Percentiles rank a stretch among this genome's conserved stretches.
Conservation (phyloP, 208 protist species). For the Acanthamoeba royreba region DNA sequence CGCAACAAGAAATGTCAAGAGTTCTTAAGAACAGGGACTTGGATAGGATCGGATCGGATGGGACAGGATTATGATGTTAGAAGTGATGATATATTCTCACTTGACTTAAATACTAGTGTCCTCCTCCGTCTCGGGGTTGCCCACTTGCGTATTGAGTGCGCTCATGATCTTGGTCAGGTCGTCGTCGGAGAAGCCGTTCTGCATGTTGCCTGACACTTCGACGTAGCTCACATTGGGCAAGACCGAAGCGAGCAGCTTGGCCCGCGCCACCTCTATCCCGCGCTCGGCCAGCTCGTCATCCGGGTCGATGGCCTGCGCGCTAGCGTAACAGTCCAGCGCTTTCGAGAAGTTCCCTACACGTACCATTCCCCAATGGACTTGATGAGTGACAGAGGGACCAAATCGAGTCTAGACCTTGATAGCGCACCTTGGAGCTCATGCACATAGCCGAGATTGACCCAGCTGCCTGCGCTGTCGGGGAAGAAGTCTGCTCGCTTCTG, state of each 20-base stretch:
- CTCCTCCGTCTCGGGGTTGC: not conserved
- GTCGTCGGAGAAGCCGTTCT: not conserved
- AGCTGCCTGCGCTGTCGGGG: not conserved
- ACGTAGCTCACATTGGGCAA: not conserved
- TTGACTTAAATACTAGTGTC: too few species aligned
- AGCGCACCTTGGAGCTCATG: not conserved
- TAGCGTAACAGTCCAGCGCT: not conserved
- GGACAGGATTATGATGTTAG: too few species aligned
- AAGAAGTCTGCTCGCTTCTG: not conserved
- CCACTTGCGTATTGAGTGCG: not conserved
- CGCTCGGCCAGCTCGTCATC: not conserved
- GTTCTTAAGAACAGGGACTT: not conserved
- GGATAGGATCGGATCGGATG: too few species aligned
- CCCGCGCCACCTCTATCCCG: not conserved
- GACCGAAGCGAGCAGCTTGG: not conserved
- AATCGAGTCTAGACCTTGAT: not conserved
- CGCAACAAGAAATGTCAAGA: not conserved
- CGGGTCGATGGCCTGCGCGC: not conserved
- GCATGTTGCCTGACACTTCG: not conserved
- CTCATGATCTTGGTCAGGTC: not conserved
- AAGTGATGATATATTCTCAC: too few species aligned
- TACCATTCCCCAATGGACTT: not conserved
- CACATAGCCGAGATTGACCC: not conserved
- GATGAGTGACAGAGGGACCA: not conserved
- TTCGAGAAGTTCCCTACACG: not conserved